Conservation (phyloP, 2,329 filamentous ascomycete species). For the Zarea fungicola region DNA sequence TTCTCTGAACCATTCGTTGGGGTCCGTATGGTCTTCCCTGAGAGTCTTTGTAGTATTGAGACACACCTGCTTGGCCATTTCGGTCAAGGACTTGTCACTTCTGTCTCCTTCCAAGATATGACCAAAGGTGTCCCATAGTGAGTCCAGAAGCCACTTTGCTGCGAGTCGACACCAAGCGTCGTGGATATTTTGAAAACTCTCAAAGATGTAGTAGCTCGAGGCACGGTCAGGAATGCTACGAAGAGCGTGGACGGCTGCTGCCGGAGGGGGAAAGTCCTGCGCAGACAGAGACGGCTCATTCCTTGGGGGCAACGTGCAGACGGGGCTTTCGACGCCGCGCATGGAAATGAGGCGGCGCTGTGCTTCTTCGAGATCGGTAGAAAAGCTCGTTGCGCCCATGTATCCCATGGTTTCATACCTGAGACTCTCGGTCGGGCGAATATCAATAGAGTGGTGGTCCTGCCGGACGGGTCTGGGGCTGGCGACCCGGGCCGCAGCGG, state of each 20-base stretch:
- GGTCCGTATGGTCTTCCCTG: slow-evolving; percentile 27
- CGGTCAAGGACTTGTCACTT: slow-evolving; percentile 19
- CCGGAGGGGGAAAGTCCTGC: slow-evolving; percentile 1
- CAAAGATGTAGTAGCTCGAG: slow-evolving; percentile 14
- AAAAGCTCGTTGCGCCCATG: slow-evolving; percentile 34
- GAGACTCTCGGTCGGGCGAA: not conserved
- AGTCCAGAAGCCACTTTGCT: slow-evolving; percentile 9
- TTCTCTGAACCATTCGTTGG: slow-evolving; percentile 28
- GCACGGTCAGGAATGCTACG: slow-evolving; percentile 13
- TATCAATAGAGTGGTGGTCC: not conserved
- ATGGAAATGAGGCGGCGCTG: slow-evolving; percentile 12
- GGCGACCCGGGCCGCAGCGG: not conserved
- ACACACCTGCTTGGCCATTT: slow-evolving; percentile 27
- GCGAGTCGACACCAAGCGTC: slow-evolving; percentile 19
- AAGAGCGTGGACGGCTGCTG: slow-evolving; percentile 5
- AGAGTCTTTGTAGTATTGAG: slow-evolving; percentile 28
- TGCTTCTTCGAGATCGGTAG: slow-evolving; percentile 11
- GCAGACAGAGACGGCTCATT: not conserved
- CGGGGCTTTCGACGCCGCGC: not conserved
- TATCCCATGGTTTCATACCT: slow-evolving; percentile 25
- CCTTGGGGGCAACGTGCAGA: not conserved
- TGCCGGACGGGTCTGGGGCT: not conserved
- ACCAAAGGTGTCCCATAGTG: slow-evolving; percentile 18
- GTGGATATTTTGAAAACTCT: slow-evolving; percentile 14
- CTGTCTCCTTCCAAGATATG: slow-evolving; percentile 17